A percentile compares a stretch with the other conserved stretches of the same genome.
phyloP scores from a whole-genome alignment of 768 basidiomycete genomes.

The Calvatia gigantea region DNA sequence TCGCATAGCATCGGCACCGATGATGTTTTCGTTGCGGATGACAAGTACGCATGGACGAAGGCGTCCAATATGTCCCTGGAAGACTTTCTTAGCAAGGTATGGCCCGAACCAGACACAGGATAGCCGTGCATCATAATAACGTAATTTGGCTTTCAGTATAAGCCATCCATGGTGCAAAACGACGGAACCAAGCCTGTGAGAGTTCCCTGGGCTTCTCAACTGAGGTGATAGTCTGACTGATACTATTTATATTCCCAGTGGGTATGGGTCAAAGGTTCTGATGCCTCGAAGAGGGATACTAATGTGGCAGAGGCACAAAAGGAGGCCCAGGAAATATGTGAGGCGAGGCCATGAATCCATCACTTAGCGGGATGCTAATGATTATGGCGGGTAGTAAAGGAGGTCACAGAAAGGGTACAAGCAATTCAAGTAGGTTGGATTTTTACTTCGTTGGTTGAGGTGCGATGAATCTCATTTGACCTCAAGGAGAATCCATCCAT shows the following conservation, averaged over 20 bases:
- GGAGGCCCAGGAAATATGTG: slow-evolving; percentile 47
- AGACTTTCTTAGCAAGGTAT: slow-evolving; percentile 55
- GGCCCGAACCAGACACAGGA: slow-evolving; percentile 5
- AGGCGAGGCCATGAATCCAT: slow-evolving; percentile 8
- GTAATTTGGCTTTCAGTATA: slow-evolving; percentile 41
- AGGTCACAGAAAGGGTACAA: slow-evolving; percentile 54
- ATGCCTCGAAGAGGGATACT: slow-evolving; percentile 20
- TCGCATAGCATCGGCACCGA: background rate
- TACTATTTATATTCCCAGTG: slow-evolving; percentile 38
- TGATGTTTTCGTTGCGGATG: background rate
- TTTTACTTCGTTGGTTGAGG: background rate
- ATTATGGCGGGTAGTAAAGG: slow-evolving; percentile 40
- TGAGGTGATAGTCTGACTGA: background rate
- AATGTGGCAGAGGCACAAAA: slow-evolving; percentile 30
- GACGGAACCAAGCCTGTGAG: slow-evolving; percentile 73
- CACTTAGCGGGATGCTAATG: background rate
- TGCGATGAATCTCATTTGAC: background rate
- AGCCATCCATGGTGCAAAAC: slow-evolving; percentile 75
- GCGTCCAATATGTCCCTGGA: slow-evolving; percentile 38
- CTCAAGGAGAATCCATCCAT: slow-evolving; percentile 61
- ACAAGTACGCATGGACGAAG: slow-evolving; percentile 53
- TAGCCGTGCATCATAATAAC: slow-evolving; percentile 6
- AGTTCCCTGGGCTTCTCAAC: slow-evolving; percentile 1
- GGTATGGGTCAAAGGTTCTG: slow-evolving; percentile 53
- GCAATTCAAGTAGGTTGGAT: slow-evolving; percentile 49